Conservation (phyloP, 768 basidiomycete species). For the Russula virescens region DNA sequence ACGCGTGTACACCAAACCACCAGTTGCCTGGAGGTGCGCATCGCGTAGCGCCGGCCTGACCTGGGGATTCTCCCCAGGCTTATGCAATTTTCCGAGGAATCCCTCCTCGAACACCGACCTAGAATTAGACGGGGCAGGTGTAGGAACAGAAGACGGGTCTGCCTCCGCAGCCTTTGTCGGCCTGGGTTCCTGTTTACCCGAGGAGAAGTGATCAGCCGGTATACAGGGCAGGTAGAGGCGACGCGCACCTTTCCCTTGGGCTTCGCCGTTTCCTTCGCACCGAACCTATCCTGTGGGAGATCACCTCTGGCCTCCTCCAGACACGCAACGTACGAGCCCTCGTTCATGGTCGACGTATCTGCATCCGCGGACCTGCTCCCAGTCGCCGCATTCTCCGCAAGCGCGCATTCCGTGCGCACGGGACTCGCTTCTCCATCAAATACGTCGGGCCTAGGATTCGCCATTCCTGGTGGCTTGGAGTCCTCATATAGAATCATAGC, state of each 20-base stretch:
- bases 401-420: too few relatives aligned
- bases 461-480: too few relatives aligned
- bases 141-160: constrained; percentile 35
- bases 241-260: constrained; percentile 56
- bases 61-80: constrained; percentile 91
- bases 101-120: constrained; percentile 89
- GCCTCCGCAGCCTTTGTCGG: constrained; percentile 31
- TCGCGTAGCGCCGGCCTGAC: constrained; percentile 70
- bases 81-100: constrained; percentile 88
- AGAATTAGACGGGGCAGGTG: constrained; percentile 27
- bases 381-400: too few relatives aligned
- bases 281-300: constrained; percentile 65
- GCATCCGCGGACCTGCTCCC: too few relatives aligned
- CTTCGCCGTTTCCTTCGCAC: constrained; percentile 61
- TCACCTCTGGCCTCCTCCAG: too few relatives aligned
- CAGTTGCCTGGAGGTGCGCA: constrained; percentile 73
- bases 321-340: too few relatives aligned
- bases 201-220: neutral
- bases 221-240: neutral
- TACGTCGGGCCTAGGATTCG: too few relatives aligned
- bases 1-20: constrained; percentile 84
- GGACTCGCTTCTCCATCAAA: too few relatives aligned
- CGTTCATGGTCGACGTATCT: too few relatives aligned
- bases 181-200: constrained; percentile 38
- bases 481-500: constrained; percentile 10